A percentile compares a stretch with the other conserved stretches of the same genome.
Conservation (phyloP, 192 early-diverging fungal species). For the Haplosporangium gracile region DNA sequence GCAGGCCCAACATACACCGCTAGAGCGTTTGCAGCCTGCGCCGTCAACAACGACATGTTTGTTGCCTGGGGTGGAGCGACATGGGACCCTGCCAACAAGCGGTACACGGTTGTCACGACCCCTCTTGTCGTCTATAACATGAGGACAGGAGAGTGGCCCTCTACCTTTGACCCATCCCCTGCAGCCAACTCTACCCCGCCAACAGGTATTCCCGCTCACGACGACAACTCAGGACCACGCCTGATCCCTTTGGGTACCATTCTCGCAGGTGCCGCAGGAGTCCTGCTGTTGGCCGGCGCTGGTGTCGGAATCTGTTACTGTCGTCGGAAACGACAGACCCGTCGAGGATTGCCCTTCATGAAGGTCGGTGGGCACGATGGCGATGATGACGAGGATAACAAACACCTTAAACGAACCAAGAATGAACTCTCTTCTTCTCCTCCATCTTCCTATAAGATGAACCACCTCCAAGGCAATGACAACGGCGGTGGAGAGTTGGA, state of each 20-base stretch:
- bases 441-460: neutral
- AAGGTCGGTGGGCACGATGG: neutral
- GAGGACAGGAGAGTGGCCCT: neutral
- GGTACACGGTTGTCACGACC: neutral
- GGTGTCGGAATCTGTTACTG: neutral
- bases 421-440: neutral
- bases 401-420: neutral
- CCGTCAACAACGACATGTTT: constrained; percentile 20
- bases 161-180: neutral
- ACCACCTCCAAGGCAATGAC: neutral
- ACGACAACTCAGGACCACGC: too few species aligned
- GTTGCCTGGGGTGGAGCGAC: constrained; percentile 26
- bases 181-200: neutral
- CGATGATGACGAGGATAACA: neutral
- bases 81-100: neutral
- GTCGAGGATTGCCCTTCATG: neutral
- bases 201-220: neutral
- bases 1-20: neutral
- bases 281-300: neutral
- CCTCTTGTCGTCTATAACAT: neutral
- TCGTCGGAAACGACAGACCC: constrained; percentile 1
- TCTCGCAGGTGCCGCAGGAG: neutral
- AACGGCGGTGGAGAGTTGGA: neutral
- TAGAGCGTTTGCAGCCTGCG: neutral
- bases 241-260: neutral